A percentile compares a stretch with the other conserved stretches of the same genome.
phyloP scores from a whole-genome alignment of 805 yeast genomes.

The Kluyveromyces lactis region DNA sequence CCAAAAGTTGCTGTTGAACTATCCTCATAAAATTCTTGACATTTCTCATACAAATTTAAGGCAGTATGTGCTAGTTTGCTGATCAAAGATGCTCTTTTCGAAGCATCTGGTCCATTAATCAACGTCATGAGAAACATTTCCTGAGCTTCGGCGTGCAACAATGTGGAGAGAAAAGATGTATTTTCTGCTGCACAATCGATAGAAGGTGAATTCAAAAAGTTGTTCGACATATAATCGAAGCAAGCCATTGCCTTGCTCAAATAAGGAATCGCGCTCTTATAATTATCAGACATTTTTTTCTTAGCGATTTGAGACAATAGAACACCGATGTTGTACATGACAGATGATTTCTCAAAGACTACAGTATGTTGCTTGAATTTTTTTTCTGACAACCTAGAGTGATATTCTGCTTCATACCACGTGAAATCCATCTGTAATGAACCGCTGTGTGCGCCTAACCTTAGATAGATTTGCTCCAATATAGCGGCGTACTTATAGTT shows the following conservation, averaged over 20 bases:
- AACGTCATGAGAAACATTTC: slow-evolving; percentile 70
- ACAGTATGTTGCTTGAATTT: slow-evolving; percentile 64
- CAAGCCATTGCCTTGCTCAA: slow-evolving; percentile 77
- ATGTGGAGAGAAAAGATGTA: slow-evolving; percentile 49
- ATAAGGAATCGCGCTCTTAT: slow-evolving; percentile 50
- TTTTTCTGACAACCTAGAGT: slow-evolving; percentile 22
- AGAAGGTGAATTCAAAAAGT: slow-evolving; percentile 84
- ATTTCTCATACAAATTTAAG: slow-evolving; percentile 43
- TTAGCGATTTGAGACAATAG: slow-evolving; percentile 46
- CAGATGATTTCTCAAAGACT: slow-evolving; percentile 84
- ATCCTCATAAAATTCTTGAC: slow-evolving; percentile 36
- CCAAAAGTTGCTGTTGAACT: slow-evolving; percentile 25
- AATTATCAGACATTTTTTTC: slow-evolving; percentile 30
- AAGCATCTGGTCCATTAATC: slow-evolving; percentile 29
- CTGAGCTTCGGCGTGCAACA: slow-evolving; percentile 83
- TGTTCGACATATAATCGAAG: slow-evolving; percentile 60
- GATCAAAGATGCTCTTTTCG: slow-evolving; percentile 60
- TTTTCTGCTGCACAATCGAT: slow-evolving; percentile 65
- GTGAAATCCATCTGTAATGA: slow-evolving; percentile 55
- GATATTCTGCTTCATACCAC: slow-evolving; percentile 72
- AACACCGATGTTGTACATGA: slow-evolving; percentile 71
- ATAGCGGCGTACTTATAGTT: slow-evolving; percentile 67
- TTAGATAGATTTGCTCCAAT: slow-evolving; percentile 66
- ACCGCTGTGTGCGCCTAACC: slow-evolving; percentile 58
- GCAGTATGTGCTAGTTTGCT: slow-evolving; percentile 67